Evolutionary conservation across 306 rosid genomes (phyloP), one percentile per base, ranked within the genome.

Genomic region (Quercus dentata): DNA sequence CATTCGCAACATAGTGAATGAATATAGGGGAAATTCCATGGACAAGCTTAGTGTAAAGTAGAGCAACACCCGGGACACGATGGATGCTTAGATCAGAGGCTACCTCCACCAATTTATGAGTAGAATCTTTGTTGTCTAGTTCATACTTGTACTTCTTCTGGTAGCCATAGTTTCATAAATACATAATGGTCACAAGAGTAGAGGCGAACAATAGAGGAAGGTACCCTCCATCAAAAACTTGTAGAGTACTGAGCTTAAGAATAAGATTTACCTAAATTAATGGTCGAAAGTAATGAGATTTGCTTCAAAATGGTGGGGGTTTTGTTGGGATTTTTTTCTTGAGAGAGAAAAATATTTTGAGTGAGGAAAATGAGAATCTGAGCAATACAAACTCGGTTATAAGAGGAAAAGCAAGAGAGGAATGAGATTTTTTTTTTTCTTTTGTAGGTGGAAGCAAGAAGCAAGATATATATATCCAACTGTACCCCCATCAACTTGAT

Each of bases 11-110:
- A 33, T 86, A 90, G n/a, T 92, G 97, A 56, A 83, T 86, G 91
- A 94, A 90, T 70, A 94, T 92, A 0, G 98, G 96, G 0, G 94
- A 97, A 25, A 90, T 85, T 27, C 92, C 97, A 33, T 94, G 94
- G 72, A 92, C 98, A 38, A 94, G 96, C 65, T 94, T 92, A 0
- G 94, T 90, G 76, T 94, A 88, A 82, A 94, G 86, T 70, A 94
- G 56, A 30, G 91, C 96, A 4, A 90, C 84, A 3, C 96, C 94
- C 0, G 86, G 86, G 8, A 92, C 13, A 8, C 86, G 83, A 35
- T n/a, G 41, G 23, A 88, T 5, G 9, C 59, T 76, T 5, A 73
- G 19, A 56, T 44, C 55, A 3, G 15, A 1, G 14, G 76, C 76
- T 57, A 88, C 73, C 25, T 88, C 90, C 44, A 71, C 86, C 3